Conservation (phyloP, 1,139 yeast genomes). For the Entelexis sorbosivorans region DNA sequence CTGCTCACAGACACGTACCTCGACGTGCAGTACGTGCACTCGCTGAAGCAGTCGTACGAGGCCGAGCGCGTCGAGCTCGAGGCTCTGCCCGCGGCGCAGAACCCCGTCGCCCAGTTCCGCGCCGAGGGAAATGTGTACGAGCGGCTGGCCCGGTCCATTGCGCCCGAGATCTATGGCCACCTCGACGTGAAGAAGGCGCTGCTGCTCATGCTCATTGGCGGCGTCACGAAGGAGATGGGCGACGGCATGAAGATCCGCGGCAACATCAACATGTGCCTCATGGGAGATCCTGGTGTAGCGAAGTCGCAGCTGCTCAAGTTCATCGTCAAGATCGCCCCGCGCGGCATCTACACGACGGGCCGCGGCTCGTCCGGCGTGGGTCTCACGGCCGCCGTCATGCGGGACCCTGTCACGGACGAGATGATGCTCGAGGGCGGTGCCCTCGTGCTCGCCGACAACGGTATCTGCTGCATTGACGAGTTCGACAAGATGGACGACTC, state of each 20-base stretch:
- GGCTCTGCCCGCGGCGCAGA: conserved; percentile 18
- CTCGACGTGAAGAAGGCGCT: conserved; percentile 87
- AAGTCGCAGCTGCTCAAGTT: conserved; percentile 92
- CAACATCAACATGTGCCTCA: conserved; percentile 86
- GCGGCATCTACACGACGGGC: conserved; percentile 97
- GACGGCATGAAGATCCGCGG: conserved; percentile 98
- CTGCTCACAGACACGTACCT: conserved; percentile 85
- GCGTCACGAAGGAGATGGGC: conserved; percentile 87
- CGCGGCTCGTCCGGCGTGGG: conserved; percentile 99
- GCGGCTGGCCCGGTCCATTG: conserved; percentile 75
- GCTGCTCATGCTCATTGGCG: conserved; percentile 76
- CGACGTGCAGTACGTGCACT: conserved; percentile 75
- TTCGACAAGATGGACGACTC: conserved; percentile 97
- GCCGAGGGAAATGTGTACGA: conserved; percentile 63
- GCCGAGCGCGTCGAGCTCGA: conserved; percentile 38
- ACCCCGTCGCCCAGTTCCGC: conserved; percentile 44
- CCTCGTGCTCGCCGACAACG: conserved; percentile 90
- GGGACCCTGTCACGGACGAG: conserved; percentile 97
- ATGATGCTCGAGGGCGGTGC: conserved; percentile 99
- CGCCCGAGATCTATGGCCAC: conserved; percentile 96
- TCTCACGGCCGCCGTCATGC: conserved; percentile 96
- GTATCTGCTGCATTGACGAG: conserved; percentile 97
- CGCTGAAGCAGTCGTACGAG: conserved; percentile 83
- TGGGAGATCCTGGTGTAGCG: conserved; percentile 99
- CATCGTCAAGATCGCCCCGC: conserved; percentile 84